A percentile compares a stretch with the other conserved stretches of the same genome.
phyloP scores from a whole-genome alignment of 495 filamentous ascomycete genomes.

The Talaromyces thailandensis region DNA sequence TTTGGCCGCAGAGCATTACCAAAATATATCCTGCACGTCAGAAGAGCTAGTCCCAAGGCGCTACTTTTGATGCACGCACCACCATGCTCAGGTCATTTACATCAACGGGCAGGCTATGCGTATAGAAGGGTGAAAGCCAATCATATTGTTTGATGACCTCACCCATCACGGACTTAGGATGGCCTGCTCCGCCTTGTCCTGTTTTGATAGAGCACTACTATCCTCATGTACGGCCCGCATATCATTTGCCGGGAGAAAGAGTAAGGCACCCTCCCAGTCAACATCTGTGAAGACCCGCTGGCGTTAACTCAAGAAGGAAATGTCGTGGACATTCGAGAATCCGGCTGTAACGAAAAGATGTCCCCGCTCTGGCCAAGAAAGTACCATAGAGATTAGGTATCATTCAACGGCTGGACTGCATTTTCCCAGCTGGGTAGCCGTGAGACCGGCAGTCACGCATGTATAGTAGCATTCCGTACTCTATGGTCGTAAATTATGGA shows the following conservation, averaged over 20 bases:
- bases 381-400: not conserved
- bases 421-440: not conserved
- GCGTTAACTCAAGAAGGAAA: conserved; percentile 2
- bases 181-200: not conserved
- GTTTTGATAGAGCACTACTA: not conserved
- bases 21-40: conserved; percentile 2
- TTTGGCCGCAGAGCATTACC: not conserved
- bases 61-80: conserved; percentile 3
- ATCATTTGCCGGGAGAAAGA: not conserved
- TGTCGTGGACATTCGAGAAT: conserved; percentile 5
- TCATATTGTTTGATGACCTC: not conserved
- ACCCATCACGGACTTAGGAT: not conserved
- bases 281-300: not conserved
- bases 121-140: not conserved
- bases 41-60: not conserved
- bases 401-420: not conserved
- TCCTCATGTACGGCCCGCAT: not conserved
- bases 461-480: not conserved
- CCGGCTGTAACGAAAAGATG: not conserved
- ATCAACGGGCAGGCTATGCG: not conserved
- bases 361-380: not conserved
- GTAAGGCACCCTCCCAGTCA: not conserved
- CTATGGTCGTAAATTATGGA: not conserved
- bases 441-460: not conserved
- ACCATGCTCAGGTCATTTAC: not conserved